Percentiles rank a stretch among this genome's conserved stretches.
Conservation (phyloP, 805 yeast species). For the Myxozyma geophila region DNA sequence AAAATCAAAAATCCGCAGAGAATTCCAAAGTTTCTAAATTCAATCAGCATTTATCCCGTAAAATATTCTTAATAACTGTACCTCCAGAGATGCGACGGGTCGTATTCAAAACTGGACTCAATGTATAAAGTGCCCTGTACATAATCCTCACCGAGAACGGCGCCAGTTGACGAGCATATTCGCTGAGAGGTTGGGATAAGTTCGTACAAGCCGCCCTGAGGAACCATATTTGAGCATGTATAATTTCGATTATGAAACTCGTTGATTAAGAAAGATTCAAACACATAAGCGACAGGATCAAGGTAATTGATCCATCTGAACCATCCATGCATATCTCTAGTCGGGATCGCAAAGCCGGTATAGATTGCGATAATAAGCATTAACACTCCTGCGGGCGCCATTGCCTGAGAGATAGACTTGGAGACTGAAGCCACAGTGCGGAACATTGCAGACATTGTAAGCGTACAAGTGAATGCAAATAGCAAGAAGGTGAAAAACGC, state of each 20-base stretch:
- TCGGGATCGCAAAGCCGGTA: constrained; percentile 58
- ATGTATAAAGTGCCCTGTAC: constrained; percentile 62
- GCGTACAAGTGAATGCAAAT: constrained; percentile 51
- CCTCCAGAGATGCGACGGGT: constrained; percentile 58
- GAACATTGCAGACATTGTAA: constrained; percentile 58
- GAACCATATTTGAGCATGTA: constrained; percentile 49
- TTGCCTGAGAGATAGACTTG: constrained; percentile 59
- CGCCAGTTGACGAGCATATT: constrained; percentile 62
- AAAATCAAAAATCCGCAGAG: constrained; percentile 58
- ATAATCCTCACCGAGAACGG: constrained; percentile 54
- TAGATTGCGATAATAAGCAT: constrained; percentile 59
- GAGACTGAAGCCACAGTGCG: constrained; percentile 58
- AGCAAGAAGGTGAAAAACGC: constrained; percentile 58
- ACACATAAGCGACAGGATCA: constrained; percentile 53
- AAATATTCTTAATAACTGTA: constrained; percentile 46
- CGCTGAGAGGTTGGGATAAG: constrained; percentile 44
- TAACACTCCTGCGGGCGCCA: constrained; percentile 61
- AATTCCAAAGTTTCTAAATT: constrained; percentile 58
- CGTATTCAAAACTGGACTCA: constrained; percentile 51
- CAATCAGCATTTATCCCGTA: neutral
- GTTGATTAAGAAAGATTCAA: constrained; percentile 53
- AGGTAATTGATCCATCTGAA: constrained; percentile 56
- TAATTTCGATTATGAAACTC: constrained; percentile 52
- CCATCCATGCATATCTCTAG: constrained; percentile 55
- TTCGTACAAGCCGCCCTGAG: constrained; percentile 51